Percentiles rank a stretch among this genome's conserved stretches.
Evolutionary conservation across 495 filamentous ascomycete species (phyloP).

Genomic region (Amphirosellinia nigrospora): DNA sequence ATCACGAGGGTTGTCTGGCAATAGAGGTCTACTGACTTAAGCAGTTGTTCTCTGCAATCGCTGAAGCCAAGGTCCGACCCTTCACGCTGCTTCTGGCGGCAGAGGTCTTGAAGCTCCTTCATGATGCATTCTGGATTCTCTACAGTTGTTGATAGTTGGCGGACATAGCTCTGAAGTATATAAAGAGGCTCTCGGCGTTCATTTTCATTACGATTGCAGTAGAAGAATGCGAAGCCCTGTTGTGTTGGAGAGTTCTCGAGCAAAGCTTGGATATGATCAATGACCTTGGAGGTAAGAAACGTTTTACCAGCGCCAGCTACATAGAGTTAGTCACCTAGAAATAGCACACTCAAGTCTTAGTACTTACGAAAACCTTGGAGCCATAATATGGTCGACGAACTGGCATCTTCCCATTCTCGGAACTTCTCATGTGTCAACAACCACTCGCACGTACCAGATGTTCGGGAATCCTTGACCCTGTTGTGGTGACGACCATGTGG

Average conservation of each 20-base stretch:
- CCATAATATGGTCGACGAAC: slow-evolving; percentile 13
- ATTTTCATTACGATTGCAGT: slow-evolving; percentile 45
- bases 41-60: not conserved
- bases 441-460: slow-evolving; percentile 8
- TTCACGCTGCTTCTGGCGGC: not conserved
- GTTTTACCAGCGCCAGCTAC: slow-evolving; percentile 46
- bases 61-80: slow-evolving; percentile 2
- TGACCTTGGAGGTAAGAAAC: slow-evolving; percentile 44
- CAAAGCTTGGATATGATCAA: slow-evolving; percentile 36
- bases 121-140: not conserved
- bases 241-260: slow-evolving; percentile 26
- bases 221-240: slow-evolving; percentile 51
- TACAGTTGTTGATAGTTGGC: slow-evolving; percentile 43
- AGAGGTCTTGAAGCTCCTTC: not conserved
- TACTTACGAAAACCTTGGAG: slow-evolving; percentile 14
- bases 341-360: not conserved
- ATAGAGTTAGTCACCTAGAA: not conserved
- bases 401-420: not conserved
- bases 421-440: not conserved
- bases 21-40: not conserved
- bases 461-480: slow-evolving; percentile 3
- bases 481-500: slow-evolving; percentile 3
- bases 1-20: not conserved
- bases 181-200: slow-evolving; percentile 38
- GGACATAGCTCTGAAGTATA: slow-evolving; percentile 46